A percentile compares a stretch with the other conserved stretches of the same genome.
These are phyloP conservation scores for Fragilariopsis cylindrus DNA, from an alignment of 108 stramenopile genomes.

Conservation along the genomic window DNA sequence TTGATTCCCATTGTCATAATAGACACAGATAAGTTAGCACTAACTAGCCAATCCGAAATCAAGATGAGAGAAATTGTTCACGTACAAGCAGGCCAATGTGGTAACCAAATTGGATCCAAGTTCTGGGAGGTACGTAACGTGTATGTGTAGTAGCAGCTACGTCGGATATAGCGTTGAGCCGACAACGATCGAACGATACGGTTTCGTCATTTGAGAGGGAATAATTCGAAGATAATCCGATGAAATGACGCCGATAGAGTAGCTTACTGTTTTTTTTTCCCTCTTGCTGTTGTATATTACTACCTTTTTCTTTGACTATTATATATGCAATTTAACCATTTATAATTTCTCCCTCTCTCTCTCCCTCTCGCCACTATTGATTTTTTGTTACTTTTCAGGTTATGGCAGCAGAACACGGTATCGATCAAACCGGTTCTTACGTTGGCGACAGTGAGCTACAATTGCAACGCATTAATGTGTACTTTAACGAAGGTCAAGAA, in stretches of 20 bases:
- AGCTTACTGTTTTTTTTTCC: background rate
- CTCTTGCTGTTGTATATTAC: background rate
- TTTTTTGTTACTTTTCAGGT: conserved; percentile 42
- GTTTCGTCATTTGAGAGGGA: too few relatives aligned
- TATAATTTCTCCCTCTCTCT: background rate
- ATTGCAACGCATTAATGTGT: conserved; percentile 79
- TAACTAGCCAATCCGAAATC: too few relatives aligned
- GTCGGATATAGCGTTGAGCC: background rate
- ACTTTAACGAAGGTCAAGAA: conserved; percentile 83
- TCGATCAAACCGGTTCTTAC: conserved; percentile 54
- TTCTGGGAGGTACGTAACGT: conserved; percentile 88
- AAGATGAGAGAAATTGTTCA: conserved; percentile 97
- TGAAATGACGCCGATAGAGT: too few relatives aligned
- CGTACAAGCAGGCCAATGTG: conserved; percentile 97
- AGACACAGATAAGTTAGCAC: too few relatives aligned
- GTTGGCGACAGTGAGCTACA: conserved; percentile 76
- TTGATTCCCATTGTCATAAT: too few relatives aligned
- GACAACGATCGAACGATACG: too few relatives aligned
- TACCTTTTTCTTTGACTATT: background rate
- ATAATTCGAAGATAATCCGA: too few relatives aligned
- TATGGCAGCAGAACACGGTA: conserved; percentile 89
- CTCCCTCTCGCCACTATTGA: background rate
- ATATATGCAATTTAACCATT: background rate
- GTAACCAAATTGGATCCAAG: conserved; percentile 96
- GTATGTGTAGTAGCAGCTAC: background rate